Evolutionary conservation across 208 protist genomes (phyloP), one percentile per base, ranked within the genome.

Genomic region (Leishmania tarentolae): DNA sequence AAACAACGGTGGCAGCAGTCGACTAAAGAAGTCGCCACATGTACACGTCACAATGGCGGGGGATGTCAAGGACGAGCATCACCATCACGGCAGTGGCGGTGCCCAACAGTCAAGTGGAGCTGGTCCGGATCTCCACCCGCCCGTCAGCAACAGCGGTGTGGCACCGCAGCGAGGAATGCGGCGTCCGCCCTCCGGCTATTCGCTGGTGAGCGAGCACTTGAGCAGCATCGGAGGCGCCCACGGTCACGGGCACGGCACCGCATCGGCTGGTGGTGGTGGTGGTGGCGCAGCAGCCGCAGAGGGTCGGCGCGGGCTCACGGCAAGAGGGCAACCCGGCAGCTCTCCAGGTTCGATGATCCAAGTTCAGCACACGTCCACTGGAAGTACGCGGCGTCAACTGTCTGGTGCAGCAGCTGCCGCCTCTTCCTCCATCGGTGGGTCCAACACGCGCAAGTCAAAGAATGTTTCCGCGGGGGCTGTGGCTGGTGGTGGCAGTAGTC

Each of bases 151-250:
- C 37, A 66, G 76, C n/a, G 82, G 82, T 17, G 86, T 88, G n/a
- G 86, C 86, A 21, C 86, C 82, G 44, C 86, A 88, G 72, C 81
- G 86, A n/a, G 82, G 81, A 28, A 81, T 88, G 82, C 86, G 86
- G 2, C 86, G 86, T 2, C 86, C 82, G 31, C 71, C 75, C 42
- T 88, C 86, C 31, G 61, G 63, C 40, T 82, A 79, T 56, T 68
- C 75, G 21, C 79, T 86, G 15, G 75, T 79, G 19, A 87, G 59
- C 80, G 80, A 87, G 42, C 75, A 47, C 66, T 24, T 40, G 31
- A 79, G 52, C 66, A 31, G 15, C 57, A 52, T 59, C 65, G 35
- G 73, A 56, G 56, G 74, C 53, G 24, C 53, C 50, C 17, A 35
- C 35, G 53, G 35, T 46, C 53, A 68, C 2, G 74, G 74, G 21